phyloP scores from a whole-genome alignment of 2,329 filamentous ascomycete species.

The Fusarium protoensiforme region DNA sequence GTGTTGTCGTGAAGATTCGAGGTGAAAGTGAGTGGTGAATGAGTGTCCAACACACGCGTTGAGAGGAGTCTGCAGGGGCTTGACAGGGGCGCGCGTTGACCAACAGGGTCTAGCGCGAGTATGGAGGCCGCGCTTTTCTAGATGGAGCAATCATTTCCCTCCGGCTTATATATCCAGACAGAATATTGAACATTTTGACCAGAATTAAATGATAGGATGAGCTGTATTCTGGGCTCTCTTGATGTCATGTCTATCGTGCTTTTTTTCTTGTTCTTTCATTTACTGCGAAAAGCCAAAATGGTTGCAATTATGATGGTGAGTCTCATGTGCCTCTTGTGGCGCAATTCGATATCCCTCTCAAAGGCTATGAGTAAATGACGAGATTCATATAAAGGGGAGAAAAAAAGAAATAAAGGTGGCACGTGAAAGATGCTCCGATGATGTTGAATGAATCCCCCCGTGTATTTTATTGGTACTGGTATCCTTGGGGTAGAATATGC shows the following conservation, averaged over 20 bases:
- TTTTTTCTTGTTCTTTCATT: neutral
- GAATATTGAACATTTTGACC: neutral
- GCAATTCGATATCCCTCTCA: neutral
- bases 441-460: neutral
- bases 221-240: neutral
- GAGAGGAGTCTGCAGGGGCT: conserved; percentile 34
- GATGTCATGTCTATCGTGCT: neutral
- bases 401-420: neutral
- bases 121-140: conserved; percentile 1
- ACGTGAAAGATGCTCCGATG: neutral
- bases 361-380: neutral
- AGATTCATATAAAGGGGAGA: neutral
- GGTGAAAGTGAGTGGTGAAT: conserved; percentile 31
- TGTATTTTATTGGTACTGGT: neutral
- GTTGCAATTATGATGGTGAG: too few species aligned
- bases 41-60: conserved; percentile 33
- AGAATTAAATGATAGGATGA: neutral
- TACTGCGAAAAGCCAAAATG: neutral
- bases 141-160: conserved; percentile 6
- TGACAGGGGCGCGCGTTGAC: conserved; percentile 35
- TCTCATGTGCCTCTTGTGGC: neutral
- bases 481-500: neutral
- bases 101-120: conserved; percentile 25
- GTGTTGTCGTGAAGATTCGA: conserved; percentile 29
- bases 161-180: neutral